These are phyloP conservation scores for Rhytidiadelphus loreus DNA, from an alignment of 225 moss, liverwort and hornwort species.

Conservation along the genomic window DNA sequence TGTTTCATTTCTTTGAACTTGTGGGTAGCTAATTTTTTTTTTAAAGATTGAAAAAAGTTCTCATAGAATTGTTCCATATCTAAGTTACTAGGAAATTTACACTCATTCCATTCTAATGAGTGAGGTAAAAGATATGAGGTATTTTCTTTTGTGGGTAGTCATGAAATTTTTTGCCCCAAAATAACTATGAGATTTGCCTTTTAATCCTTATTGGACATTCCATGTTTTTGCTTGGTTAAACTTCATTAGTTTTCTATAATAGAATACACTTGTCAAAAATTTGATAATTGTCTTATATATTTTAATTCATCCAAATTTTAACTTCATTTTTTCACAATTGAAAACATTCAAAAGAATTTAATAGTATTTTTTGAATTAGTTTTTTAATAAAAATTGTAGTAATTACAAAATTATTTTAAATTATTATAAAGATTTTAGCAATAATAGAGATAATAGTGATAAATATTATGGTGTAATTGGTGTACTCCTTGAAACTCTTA, in stretches of 20 bases:
- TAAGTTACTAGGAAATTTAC: background rate
- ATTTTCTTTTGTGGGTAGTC: background rate
- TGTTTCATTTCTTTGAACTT: accelerated
- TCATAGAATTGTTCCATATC: background rate
- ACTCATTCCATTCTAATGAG: background rate
- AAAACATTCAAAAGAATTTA: background rate
- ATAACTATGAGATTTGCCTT: background rate
- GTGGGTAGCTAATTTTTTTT: accelerated
- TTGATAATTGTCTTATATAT: background rate
- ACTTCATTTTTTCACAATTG: background rate
- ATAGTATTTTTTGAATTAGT: no score
- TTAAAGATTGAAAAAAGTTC: background rate
- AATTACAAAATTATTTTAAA: background rate
- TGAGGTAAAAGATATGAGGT: background rate
- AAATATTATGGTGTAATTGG: background rate
- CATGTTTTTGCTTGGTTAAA: no score
- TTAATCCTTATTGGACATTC: background rate
- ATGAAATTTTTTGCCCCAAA: accelerated
- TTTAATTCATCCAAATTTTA: background rate
- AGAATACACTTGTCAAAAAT: background rate
- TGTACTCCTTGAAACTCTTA: background rate
- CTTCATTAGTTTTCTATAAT: background rate
- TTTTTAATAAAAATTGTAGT: background rate
- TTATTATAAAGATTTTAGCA: background rate
- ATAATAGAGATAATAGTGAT: background rate